These are phyloP conservation scores for Aspergillus fumigatus DNA, from an alignment of 2,329 filamentous ascomycete species.

Conservation along the genomic window DNA sequence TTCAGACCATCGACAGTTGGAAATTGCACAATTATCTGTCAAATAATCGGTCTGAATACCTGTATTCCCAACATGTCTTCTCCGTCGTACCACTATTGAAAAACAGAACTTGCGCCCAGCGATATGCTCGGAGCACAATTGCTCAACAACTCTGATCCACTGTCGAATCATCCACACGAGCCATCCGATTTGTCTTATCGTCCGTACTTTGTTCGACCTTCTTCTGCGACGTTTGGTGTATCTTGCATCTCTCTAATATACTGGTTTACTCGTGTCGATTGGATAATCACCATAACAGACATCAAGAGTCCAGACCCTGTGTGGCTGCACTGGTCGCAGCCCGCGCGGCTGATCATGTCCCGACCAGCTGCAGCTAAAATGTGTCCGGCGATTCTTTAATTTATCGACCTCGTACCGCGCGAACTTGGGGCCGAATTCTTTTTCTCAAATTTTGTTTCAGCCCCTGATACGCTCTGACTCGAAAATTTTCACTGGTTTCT, in stretches of 20 bases:
- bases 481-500: not conserved
- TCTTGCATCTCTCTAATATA: not conserved
- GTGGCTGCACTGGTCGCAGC: not conserved
- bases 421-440: not conserved
- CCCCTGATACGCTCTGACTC: not conserved
- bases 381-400: constrained; percentile 5
- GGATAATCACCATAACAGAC: not conserved
- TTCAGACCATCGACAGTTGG: not conserved
- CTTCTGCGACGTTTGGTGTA: not conserved
- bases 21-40: too few relatives aligned
- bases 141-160: not conserved
- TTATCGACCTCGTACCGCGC: constrained; percentile 7
- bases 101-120: not conserved
- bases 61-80: too few relatives aligned
- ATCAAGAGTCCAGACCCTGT: not conserved
- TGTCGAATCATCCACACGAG: not conserved
- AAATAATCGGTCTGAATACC: too few relatives aligned
- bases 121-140: not conserved
- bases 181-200: not conserved
- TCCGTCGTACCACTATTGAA: too few relatives aligned
- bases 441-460: constrained; percentile 9
- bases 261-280: not conserved
- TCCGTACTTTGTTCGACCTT: not conserved
- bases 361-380: constrained; percentile 3
- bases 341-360: not conserved